Evolutionary conservation across 2,329 filamentous ascomycete genomes (phyloP).

Genomic region (Didymella pinodella): DNA sequence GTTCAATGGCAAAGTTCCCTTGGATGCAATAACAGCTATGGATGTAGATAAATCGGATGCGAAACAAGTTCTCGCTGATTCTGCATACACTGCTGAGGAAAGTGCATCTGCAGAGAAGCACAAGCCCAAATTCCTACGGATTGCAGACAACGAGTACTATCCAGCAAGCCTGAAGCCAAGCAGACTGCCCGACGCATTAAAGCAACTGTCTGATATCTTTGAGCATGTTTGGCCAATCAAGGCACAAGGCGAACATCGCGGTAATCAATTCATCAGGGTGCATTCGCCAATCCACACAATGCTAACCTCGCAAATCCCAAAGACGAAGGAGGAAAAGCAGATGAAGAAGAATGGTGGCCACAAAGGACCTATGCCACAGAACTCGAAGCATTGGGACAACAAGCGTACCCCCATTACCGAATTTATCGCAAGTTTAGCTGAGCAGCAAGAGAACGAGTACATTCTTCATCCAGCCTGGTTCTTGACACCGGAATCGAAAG

Average conservation of each 20-base stretch:
- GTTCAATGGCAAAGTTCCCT: constrained; percentile 68
- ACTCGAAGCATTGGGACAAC: constrained; percentile 73
- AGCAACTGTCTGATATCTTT: constrained; percentile 82
- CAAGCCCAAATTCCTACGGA: constrained; percentile 41
- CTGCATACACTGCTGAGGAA: constrained; percentile 10
- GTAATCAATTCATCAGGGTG: constrained; percentile 68
- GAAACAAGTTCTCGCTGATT: constrained; percentile 20
- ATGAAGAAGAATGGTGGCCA: constrained; percentile 54
- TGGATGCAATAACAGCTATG: constrained; percentile 24
- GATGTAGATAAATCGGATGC: constrained; percentile 3
- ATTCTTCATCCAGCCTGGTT: constrained; percentile 82
- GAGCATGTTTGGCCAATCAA: constrained; percentile 87
- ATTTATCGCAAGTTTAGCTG: constrained; percentile 74
- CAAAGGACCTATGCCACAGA: constrained; percentile 65
- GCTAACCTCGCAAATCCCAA: constrained; percentile 76
- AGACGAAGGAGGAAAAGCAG: constrained; percentile 71
- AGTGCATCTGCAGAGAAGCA: constrained; percentile 15
- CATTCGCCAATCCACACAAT: constrained; percentile 89
- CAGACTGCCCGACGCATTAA: constrained; percentile 53
- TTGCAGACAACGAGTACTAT: constrained; percentile 60
- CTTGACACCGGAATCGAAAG: constrained; percentile 62
- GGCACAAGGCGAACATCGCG: constrained; percentile 82
- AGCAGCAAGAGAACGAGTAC: constrained; percentile 85
- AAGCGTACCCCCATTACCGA: constrained; percentile 82
- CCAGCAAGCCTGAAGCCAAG: constrained; percentile 54